A percentile compares a stretch with the other conserved stretches of the same genome.
Conservation (phyloP, 2,329 filamentous ascomycete genomes). For the Aspergillus novoparasiticus region DNA sequence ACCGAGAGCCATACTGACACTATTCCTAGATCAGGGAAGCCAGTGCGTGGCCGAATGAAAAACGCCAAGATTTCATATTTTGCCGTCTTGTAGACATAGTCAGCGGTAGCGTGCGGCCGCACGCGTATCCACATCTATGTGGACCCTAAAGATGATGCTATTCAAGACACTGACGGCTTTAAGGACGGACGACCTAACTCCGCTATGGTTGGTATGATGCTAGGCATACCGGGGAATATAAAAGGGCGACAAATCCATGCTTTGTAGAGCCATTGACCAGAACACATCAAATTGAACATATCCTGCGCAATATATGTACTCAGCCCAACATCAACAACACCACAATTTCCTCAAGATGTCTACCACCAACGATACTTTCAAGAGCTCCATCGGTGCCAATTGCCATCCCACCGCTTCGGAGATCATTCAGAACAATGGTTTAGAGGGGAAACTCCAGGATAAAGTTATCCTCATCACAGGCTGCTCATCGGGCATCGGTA, state of each 20-base stretch:
- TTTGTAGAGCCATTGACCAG: neutral
- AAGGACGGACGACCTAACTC: neutral
- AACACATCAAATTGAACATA: neutral
- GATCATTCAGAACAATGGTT: conserved; percentile 31
- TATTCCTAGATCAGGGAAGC: no score
- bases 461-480: conserved; percentile 22
- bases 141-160: neutral
- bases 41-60: no score
- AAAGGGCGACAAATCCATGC: neutral
- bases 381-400: conserved; percentile 13
- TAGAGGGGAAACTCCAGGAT: conserved; percentile 19
- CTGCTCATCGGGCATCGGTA: conserved; percentile 42
- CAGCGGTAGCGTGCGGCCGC: neutral
- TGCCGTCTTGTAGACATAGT: neutral
- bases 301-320: no score
- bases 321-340: neutral
- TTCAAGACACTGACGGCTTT: neutral
- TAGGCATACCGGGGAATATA: neutral
- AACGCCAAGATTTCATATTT: no score
- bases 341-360: neutral
- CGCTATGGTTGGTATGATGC: neutral
- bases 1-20: no score
- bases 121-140: neutral
- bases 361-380: neutral
- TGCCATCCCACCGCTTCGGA: conserved; percentile 36